These are phyloP conservation scores for Boletus rubroflammeus DNA, from an alignment of 768 basidiomycete species.

Conservation along the genomic window DNA sequence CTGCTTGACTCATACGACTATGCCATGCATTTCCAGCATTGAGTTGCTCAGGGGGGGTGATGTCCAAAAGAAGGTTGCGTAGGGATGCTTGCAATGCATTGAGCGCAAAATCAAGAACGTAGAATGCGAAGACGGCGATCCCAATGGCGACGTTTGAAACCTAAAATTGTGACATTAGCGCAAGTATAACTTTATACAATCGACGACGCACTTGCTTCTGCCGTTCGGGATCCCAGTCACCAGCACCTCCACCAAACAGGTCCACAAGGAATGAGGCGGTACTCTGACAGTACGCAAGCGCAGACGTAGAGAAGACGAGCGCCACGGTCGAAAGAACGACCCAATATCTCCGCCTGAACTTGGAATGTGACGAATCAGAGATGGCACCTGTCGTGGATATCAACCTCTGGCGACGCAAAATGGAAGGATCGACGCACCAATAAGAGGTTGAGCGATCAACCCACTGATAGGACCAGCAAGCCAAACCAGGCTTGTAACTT, in stretches of 20 bases:
- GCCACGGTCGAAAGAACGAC: slow-evolving; percentile 83
- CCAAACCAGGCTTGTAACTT: slow-evolving; percentile 94
- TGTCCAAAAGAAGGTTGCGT: slow-evolving; percentile 88
- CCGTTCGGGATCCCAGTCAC: slow-evolving; percentile 84
- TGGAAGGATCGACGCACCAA: slow-evolving; percentile 51
- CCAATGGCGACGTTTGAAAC: slow-evolving; percentile 70
- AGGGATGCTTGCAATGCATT: slow-evolving; percentile 94
- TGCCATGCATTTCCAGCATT: slow-evolving; percentile 98
- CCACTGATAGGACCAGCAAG: slow-evolving; percentile 93
- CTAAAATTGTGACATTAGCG: slow-evolving; percentile 33
- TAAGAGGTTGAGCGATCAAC: slow-evolving; percentile 93
- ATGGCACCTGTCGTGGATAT: slow-evolving; percentile 65
- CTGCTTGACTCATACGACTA: slow-evolving; percentile 93
- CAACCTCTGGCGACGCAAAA: not conserved
- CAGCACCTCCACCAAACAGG: slow-evolving; percentile 66
- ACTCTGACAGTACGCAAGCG: slow-evolving; percentile 78
- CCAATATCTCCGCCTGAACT: slow-evolving; percentile 91
- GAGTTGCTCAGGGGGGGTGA: slow-evolving; percentile 84
- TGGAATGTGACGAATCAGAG: slow-evolving; percentile 89
- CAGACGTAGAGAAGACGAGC: slow-evolving; percentile 72
- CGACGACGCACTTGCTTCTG: slow-evolving; percentile 48
- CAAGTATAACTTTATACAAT: not conserved
- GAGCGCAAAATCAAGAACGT: slow-evolving; percentile 93
- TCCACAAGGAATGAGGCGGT: slow-evolving; percentile 76
- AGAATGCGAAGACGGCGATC: slow-evolving; percentile 88